Percentiles rank a stretch among this genome's conserved stretches.
These are phyloP conservation scores for Heliamphora pulchella DNA, from an alignment of 179 eudicot species.

Conservation along the genomic window DNA sequence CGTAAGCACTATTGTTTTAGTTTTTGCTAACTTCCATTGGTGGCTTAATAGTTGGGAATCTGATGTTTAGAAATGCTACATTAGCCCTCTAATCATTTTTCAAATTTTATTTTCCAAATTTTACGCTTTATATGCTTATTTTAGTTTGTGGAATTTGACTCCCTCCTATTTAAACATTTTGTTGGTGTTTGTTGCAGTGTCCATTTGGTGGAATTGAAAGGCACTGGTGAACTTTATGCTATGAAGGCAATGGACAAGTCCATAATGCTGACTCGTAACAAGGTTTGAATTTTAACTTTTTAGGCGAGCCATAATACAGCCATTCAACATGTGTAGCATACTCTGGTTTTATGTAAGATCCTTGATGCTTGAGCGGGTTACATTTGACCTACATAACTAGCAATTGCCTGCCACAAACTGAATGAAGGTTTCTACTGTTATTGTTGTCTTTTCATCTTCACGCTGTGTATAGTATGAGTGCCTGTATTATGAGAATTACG, in stretches of 20 bases:
- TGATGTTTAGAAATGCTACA: background rate
- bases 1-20: background rate
- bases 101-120: background rate
- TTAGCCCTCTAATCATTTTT: background rate
- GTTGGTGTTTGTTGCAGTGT: constrained; percentile 47
- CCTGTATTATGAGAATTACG: background rate
- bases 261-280: constrained; percentile 84
- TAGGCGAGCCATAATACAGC: background rate
- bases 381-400: constrained; percentile 8
- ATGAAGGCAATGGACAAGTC: constrained; percentile 99
- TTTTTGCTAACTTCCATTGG: background rate
- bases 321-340: background rate
- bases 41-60: background rate
- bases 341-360: background rate
- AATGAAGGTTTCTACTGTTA: background rate
- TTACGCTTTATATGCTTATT: background rate
- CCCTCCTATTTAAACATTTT: constrained; percentile 6
- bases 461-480: background rate
- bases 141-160: background rate
- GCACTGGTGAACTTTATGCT: constrained; percentile 74
- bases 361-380: background rate
- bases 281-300: constrained; percentile 37
- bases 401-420: constrained; percentile 5
- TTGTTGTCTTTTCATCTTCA: background rate
- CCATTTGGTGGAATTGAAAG: constrained; percentile 90